Percentiles rank a stretch among this genome's conserved stretches.
These are phyloP conservation scores for Centrapalus pauciflorus DNA, from an alignment of 129 eudicot species.

Conservation along the genomic window DNA sequence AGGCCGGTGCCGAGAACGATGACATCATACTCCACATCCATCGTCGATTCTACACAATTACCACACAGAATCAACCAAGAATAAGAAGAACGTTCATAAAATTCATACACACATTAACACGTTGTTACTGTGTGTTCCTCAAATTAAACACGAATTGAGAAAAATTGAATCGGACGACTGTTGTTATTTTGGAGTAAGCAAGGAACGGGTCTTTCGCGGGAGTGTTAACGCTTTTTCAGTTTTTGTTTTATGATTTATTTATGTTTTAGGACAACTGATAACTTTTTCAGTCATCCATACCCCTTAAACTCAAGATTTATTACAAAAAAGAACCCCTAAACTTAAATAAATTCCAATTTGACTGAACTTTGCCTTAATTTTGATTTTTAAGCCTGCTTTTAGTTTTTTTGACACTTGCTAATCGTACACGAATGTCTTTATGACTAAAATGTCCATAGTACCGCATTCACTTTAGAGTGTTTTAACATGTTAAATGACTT, in stretches of 20 bases:
- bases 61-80: not conserved
- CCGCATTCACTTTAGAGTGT: no score
- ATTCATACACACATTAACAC: not conserved
- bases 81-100: not conserved
- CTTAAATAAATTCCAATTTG: not conserved
- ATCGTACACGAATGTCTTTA: no score
- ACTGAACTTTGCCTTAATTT: not conserved
- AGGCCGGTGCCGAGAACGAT: conserved; percentile 79
- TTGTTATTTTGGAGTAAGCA: conserved; percentile 18
- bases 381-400: not conserved
- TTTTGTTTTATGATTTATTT: not conserved
- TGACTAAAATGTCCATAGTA: no score
- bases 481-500: no score
- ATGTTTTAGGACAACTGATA: not conserved
- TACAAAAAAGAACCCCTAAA: not conserved
- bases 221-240: conserved; percentile 1
- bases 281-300: not conserved
- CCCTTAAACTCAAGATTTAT: not conserved
- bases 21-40: conserved; percentile 83
- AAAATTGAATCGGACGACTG: conserved; percentile 15
- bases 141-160: conserved; percentile 18
- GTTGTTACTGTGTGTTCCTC: conserved; percentile 13
- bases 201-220: conserved; percentile 44
- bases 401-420: not conserved
- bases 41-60: conserved; percentile 2